A percentile compares a stretch with the other conserved stretches of the same genome.
Conservation (phyloP, 345 rosid species). For the Mangifera indica region DNA sequence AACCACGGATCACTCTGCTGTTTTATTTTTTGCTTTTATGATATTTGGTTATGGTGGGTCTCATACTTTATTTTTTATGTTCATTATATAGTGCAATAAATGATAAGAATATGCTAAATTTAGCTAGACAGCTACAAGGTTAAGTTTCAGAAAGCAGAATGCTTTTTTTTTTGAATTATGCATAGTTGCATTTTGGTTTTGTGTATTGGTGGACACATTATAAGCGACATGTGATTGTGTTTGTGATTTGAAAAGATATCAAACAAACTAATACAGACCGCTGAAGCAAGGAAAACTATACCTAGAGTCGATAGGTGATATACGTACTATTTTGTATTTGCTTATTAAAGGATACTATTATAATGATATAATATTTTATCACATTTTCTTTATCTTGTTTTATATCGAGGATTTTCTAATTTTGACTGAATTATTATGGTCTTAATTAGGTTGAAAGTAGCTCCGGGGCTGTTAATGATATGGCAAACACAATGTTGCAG, state of each 20-base stretch:
- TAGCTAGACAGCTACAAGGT: background rate
- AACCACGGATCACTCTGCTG: no score
- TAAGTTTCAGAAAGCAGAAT: background rate
- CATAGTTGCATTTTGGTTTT: background rate
- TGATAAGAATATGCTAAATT: background rate
- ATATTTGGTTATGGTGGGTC: background rate
- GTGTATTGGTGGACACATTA: background rate
- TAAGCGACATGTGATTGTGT: background rate
- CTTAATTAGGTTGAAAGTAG: slow-evolving; percentile 70
- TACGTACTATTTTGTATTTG: background rate
- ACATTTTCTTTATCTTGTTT: background rate
- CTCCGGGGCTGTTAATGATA: slow-evolving; percentile 84
- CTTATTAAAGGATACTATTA: background rate
- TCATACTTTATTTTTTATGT: background rate
- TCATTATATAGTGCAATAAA: background rate
- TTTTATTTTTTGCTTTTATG: background rate
- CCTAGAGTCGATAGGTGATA: background rate
- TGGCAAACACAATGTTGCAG: slow-evolving; percentile 97
- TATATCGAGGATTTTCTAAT: background rate
- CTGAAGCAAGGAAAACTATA: background rate
- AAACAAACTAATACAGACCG: background rate
- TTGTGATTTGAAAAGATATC: background rate
- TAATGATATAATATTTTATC: background rate
- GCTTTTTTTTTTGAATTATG: background rate
- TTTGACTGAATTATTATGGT: slow-evolving; percentile 8